A percentile compares a stretch with the other conserved stretches of the same genome.
phyloP scores from a whole-genome alignment of 441 rosid genomes.

The Lagerstroemia fauriei region DNA sequence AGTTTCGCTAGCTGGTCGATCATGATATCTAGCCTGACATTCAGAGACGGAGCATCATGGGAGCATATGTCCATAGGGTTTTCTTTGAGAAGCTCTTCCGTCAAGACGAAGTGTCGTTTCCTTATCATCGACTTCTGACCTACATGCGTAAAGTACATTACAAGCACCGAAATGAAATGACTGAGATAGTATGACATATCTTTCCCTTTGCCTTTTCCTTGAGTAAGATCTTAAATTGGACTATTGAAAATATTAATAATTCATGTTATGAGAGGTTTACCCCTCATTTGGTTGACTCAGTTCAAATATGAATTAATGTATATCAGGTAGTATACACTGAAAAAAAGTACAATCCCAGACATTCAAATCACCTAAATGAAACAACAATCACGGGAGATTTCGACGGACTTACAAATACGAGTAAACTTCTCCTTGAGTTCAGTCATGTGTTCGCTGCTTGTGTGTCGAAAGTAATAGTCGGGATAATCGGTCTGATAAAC shows the following conservation, averaged over 20 bases:
- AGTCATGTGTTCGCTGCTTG: conserved; percentile 44
- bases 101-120: conserved; percentile 43
- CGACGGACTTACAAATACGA: conserved; percentile 8
- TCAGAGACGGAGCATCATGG: conserved; percentile 43
- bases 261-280: too few species aligned
- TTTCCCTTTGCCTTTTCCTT: too few species aligned
- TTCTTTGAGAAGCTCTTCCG: conserved; percentile 40
- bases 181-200: too few species aligned
- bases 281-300: too few species aligned
- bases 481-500: conserved; percentile 43
- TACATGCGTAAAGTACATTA: background rate
- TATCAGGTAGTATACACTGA: too few species aligned
- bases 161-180: too few species aligned
- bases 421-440: conserved; percentile 41
- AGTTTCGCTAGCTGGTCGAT: conserved; percentile 45
- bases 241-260: too few species aligned
- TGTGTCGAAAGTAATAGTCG: conserved; percentile 43
- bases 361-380: too few species aligned
- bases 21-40: conserved; percentile 42
- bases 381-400: too few species aligned
- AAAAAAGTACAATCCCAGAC: too few species aligned
- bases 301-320: too few species aligned
- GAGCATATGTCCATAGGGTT: conserved; percentile 33
- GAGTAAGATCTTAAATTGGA: too few species aligned
- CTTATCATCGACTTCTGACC: conserved; percentile 44